These are phyloP conservation scores for Jatropha multifida DNA, from an alignment of 441 rosid species.

Conservation along the genomic window DNA sequence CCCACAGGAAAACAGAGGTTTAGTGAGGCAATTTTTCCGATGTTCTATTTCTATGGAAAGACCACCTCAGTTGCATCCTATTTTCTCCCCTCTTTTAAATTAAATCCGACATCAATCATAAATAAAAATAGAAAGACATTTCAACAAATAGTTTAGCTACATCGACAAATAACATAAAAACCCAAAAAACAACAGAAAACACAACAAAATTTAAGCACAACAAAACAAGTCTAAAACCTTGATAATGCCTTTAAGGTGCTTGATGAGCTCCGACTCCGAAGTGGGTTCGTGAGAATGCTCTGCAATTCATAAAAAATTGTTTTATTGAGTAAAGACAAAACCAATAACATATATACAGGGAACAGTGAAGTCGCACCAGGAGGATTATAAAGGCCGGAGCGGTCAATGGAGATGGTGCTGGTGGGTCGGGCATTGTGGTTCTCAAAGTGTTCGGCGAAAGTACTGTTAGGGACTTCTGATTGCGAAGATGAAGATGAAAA, in stretches of 20 bases:
- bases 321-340: neutral
- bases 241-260: conserved; percentile 85
- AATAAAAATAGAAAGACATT: conserved; percentile 3
- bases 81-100: too few species aligned
- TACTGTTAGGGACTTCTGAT: conserved; percentile 32
- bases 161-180: neutral
- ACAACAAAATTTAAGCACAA: too few species aligned
- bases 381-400: conserved; percentile 59
- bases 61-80: too few species aligned
- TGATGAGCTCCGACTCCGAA: conserved; percentile 71
- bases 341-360: neutral
- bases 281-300: conserved; percentile 65
- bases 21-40: too few species aligned
- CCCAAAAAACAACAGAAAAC: neutral
- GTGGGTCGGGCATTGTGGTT: conserved; percentile 26
- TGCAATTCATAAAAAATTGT: conserved; percentile 23
- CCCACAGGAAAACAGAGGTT: too few species aligned
- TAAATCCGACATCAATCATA: neutral
- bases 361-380: conserved; percentile 37
- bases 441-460: conserved; percentile 48
- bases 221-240: conserved; percentile 42
- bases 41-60: too few species aligned
- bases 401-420: conserved; percentile 65
- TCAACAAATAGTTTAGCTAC: conserved; percentile 17
- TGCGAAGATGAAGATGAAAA: conserved; percentile 45